Evolutionary conservation across 1,284 basidiomycete genomes (phyloP), one percentile per base, ranked within the genome.

Genomic region (Trichosporon asahii): DNA sequence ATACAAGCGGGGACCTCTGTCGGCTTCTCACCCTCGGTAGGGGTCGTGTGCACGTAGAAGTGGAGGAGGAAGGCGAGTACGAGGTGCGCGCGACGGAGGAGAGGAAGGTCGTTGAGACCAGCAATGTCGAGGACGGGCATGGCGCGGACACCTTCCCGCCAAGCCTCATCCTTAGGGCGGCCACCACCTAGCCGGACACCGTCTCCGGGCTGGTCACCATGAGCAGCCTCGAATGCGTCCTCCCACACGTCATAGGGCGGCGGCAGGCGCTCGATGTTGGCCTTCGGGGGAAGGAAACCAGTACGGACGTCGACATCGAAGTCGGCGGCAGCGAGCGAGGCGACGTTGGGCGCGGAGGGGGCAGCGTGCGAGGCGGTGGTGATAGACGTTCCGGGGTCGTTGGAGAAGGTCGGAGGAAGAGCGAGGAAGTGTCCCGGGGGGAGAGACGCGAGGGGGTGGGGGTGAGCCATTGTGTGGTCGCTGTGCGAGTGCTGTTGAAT

Each of bases 231-330:
- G 53, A 87, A 70, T 12, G 82, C 80, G 27, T 78, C 78, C 82
- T 94, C 94, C 93, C 92, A 95, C 21, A 86, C 76, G 40, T 89
- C 89, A 86, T 89, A 94, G 67, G 85, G 81, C 0, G 72, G 75
- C 0, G 88, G 87, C 0, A 98, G 86, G 11, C 90, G 87, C 46
- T 81, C 76, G 0, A 94, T 77, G 0, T 94, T 94, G 0, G 88
- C 87, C 35, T 91, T 87, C 0, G 92, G 91, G 0, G 95, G 95
- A 86, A 98, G 89, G 80, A 98, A 98, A 0, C 95, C 95, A 0
- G 94, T 94, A 25, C 90, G 86, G 1, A 92, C 92, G 79, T 96
- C 93, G 74, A 98, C 91, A 80, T 97, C 94, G 85, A 94, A 98
- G 85, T 98, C 95, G 79, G 95, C 93, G 3, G 93, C 91, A 14